Percentiles rank a stretch among this genome's conserved stretches.
Conservation (phyloP, 192 early-diverging fungal species). For the Coemansia sp. region DNA sequence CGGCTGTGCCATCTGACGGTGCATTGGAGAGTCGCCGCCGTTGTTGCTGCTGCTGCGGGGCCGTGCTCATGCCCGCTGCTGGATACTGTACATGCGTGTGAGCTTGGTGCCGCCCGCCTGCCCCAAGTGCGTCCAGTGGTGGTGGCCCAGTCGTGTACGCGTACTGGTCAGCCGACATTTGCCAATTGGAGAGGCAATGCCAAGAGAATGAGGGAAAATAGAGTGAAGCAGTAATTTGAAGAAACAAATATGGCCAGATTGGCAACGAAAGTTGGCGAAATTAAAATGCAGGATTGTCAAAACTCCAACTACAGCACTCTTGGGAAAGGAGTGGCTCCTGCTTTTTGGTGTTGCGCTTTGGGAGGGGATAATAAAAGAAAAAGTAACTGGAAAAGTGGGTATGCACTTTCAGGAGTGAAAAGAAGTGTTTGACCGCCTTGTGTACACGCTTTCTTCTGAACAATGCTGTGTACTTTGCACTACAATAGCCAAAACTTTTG, state of each 20-base stretch:
- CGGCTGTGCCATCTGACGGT: constrained; percentile 29
- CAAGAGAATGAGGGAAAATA: background rate
- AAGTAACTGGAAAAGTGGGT: background rate
- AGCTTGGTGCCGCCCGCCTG: constrained; percentile 5
- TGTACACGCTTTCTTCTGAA: background rate
- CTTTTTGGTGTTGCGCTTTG: background rate
- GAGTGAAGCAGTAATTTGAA: constrained; percentile 1
- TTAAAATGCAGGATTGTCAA: background rate
- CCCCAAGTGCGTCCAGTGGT: background rate
- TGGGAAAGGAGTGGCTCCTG: background rate
- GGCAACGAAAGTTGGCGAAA: background rate
- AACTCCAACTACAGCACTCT: background rate
- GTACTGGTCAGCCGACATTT: constrained; percentile 1
- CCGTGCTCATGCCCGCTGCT: constrained; percentile 3
- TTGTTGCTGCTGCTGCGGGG: constrained; percentile 10
- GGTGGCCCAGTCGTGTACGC: background rate
- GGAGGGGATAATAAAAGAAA: background rate
- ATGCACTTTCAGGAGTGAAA: background rate
- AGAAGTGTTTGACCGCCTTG: background rate
- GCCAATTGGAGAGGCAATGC: background rate
- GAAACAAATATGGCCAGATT: background rate
- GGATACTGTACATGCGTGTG: constrained; percentile 17
- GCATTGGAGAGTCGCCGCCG: constrained; percentile 42
- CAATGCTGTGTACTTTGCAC: background rate
- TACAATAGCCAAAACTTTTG: background rate